These are phyloP conservation scores for Wickerhamomyces queroliae DNA, from an alignment of 805 yeast genomes.

Conservation along the genomic window DNA sequence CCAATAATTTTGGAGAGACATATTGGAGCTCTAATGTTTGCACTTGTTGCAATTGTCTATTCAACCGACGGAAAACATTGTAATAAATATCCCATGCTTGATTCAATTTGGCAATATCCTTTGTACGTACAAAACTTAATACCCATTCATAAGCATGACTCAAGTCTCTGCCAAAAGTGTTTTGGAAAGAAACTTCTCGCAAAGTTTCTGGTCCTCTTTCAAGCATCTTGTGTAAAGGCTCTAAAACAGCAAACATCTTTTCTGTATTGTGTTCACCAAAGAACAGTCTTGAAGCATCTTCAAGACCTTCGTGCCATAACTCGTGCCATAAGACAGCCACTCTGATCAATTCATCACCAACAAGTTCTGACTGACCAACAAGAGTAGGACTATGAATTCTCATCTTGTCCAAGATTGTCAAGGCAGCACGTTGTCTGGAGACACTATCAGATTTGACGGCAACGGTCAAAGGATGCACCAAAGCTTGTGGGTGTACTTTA, in stretches of 20 bases:
- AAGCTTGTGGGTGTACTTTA: conserved; percentile 94
- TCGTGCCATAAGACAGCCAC: conserved; percentile 98
- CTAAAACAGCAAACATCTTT: conserved; percentile 87
- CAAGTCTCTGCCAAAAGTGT: conserved; percentile 89
- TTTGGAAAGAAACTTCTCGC: conserved; percentile 87
- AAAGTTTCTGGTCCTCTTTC: conserved; percentile 88
- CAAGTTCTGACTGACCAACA: conserved; percentile 90
- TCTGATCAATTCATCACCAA: conserved; percentile 88
- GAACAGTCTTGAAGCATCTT: conserved; percentile 90
- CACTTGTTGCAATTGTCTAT: conserved; percentile 82
- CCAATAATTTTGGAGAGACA: conserved; percentile 85
- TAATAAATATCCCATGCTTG: conserved; percentile 98
- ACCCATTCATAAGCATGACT: conserved; percentile 95
- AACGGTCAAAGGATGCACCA: conserved; percentile 91
- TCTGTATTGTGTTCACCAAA: conserved; percentile 94
- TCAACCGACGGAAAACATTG: conserved; percentile 85
- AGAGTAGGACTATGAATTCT: conserved; percentile 76
- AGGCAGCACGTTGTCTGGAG: conserved; percentile 86
- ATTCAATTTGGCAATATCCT: conserved; percentile 80
- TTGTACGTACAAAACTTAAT: conserved; percentile 73
- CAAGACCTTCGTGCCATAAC: conserved; percentile 96
- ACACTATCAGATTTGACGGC: conserved; percentile 92
- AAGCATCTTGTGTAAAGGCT: conserved; percentile 81
- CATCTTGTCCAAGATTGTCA: conserved; percentile 88
- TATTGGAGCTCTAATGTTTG: conserved; percentile 85